A percentile compares a stretch with the other conserved stretches of the same genome.
phyloP scores from a whole-genome alignment of 306 rosid species.

The Sophora flavescens region DNA sequence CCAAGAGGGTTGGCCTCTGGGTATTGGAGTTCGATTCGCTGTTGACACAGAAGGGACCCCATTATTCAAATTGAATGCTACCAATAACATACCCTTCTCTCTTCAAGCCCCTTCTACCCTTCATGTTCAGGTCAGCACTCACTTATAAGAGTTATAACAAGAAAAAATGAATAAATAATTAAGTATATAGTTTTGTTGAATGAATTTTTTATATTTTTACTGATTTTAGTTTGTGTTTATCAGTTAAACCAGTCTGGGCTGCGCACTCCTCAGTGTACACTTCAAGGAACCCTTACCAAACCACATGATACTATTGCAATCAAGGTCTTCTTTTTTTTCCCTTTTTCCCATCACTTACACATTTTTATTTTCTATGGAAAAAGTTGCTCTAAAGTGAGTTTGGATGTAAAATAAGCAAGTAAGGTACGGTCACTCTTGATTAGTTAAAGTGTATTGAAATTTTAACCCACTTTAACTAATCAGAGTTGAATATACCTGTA shows the following conservation, averaged over 20 bases:
- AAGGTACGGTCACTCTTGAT: too few relatives aligned
- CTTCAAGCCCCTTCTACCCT: conserved; percentile 65
- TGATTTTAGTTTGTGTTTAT: conserved; percentile 24
- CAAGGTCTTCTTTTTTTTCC: conserved; percentile 47
- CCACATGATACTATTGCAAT: conserved; percentile 58
- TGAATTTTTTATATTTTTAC: background rate
- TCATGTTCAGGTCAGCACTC: conserved; percentile 67
- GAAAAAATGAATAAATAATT: too few relatives aligned
- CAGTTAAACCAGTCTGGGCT: conserved; percentile 80
- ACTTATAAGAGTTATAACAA: too few relatives aligned
- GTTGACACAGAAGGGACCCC: conserved; percentile 86
- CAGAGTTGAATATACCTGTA: too few relatives aligned
- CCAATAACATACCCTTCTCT: conserved; percentile 41
- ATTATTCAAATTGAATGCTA: conserved; percentile 63
- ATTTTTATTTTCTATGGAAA: background rate
- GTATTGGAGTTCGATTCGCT: conserved; percentile 76
- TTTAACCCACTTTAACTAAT: too few relatives aligned
- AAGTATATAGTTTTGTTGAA: too few relatives aligned
- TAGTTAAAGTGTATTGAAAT: too few relatives aligned
- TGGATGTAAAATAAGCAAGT: too few relatives aligned
- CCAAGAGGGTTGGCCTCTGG: conserved; percentile 76
- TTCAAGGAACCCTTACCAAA: conserved; percentile 78
- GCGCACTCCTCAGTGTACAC: conserved; percentile 91
- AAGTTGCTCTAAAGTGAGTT: too few relatives aligned
- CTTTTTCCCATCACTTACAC: background rate